Conservation (phyloP, 352 stramenopile genomes). For the Pythium sp. region DNA sequence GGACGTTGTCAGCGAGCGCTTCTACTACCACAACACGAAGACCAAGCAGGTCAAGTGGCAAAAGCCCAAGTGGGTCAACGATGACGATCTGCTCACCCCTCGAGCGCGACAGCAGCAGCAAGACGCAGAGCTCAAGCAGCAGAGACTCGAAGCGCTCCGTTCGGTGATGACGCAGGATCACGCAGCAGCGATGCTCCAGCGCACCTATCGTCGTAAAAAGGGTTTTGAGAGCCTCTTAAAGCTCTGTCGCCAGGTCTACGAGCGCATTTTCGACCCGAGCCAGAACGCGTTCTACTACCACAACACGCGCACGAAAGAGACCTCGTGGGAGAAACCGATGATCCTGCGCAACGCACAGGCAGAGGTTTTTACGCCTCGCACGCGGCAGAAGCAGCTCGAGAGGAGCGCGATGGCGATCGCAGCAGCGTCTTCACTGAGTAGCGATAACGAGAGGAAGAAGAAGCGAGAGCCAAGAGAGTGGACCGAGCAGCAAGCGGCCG, state of each 20-base stretch:
- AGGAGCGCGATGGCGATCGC: conserved; percentile 16
- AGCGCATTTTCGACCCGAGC: conserved; percentile 63
- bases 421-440: neutral
- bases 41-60: conserved; percentile 71
- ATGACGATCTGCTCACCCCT: conserved; percentile 60
- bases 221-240: conserved; percentile 45
- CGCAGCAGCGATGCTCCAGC: conserved; percentile 57
- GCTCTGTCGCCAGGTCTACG: conserved; percentile 55
- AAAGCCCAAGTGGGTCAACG: conserved; percentile 60
- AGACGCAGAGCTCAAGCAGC: conserved; percentile 12
- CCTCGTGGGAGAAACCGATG: conserved; percentile 64
- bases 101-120: conserved; percentile 26
- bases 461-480: conserved; percentile 19
- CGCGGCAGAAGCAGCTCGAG: conserved; percentile 38
- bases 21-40: conserved; percentile 82
- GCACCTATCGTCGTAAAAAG: conserved; percentile 38
- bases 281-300: conserved; percentile 68
- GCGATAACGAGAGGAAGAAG: neutral
- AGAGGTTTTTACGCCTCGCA: conserved; percentile 54
- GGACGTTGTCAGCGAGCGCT: conserved; percentile 39
- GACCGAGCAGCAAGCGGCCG: conserved; percentile 48
- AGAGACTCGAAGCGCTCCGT: conserved; percentile 2
- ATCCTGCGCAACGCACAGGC: conserved; percentile 36
- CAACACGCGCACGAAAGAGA: conserved; percentile 71
- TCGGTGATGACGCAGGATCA: conserved; percentile 27